Evolutionary conservation across 1,139 yeast genomes (phyloP).

Genomic region (Komagataea norvegica): DNA sequence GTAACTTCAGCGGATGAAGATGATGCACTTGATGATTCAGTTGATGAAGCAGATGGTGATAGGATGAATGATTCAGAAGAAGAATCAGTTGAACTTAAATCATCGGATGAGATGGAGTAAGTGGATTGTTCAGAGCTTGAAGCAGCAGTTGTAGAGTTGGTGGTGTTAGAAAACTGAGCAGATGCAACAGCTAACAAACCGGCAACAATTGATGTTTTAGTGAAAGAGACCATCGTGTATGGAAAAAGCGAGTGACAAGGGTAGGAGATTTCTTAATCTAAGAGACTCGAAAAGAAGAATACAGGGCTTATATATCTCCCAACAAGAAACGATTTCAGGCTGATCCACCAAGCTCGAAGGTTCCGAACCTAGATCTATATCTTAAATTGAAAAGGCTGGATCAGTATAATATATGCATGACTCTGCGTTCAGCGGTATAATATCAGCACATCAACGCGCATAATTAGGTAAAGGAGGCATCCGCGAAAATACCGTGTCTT

Average conservation of each 20-base stretch:
- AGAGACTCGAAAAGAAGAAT: not conserved
- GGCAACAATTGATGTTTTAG: constrained; percentile 18
- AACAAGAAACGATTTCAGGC: too few relatives aligned
- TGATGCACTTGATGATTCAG: constrained; percentile 11
- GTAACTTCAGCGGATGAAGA: constrained; percentile 13
- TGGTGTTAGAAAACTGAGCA: constrained; percentile 23
- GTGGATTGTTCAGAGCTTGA: constrained; percentile 12
- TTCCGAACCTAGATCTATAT: too few relatives aligned
- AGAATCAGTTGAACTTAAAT: constrained; percentile 14
- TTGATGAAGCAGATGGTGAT: constrained; percentile 17
- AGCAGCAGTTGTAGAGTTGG: constrained; percentile 9
- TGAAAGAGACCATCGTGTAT: constrained; percentile 18
- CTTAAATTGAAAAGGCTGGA: too few relatives aligned
- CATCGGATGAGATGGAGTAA: constrained; percentile 17
- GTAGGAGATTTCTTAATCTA: not conserved
- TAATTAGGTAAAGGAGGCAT: too few relatives aligned
- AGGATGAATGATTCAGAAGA: constrained; percentile 16
- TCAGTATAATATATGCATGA: too few relatives aligned
- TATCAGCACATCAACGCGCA: too few relatives aligned
- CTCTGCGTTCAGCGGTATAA: too few relatives aligned
- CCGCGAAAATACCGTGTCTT: too few relatives aligned
- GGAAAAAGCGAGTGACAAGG: constrained; percentile 6
- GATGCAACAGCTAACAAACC: constrained; percentile 22
- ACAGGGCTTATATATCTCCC: not conserved
- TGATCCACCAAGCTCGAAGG: too few relatives aligned